A percentile compares a stretch with the other conserved stretches of the same genome.
Evolutionary conservation across 768 basidiomycete species (phyloP).

Genomic region (Roridomyces roridus): DNA sequence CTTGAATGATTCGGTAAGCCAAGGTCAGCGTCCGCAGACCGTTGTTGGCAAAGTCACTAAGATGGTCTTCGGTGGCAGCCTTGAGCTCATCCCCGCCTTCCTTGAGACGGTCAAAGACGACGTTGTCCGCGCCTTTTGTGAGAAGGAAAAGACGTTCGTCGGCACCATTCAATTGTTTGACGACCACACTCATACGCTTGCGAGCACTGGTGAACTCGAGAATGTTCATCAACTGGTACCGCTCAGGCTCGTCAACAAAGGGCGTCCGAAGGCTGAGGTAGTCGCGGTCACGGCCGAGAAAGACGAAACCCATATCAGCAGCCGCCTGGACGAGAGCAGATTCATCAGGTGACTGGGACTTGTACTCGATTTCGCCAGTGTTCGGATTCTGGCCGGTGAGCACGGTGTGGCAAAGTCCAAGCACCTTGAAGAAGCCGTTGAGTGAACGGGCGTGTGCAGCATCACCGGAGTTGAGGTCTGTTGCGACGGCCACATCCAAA

Average conservation of each 20-base stretch:
- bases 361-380: slow-evolving; percentile 87
- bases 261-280: slow-evolving; percentile 83
- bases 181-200: slow-evolving; percentile 95
- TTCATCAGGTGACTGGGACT: slow-evolving; percentile 97
- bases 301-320: slow-evolving; percentile 93
- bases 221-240: slow-evolving; percentile 91
- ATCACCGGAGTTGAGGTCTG: slow-evolving; percentile 54
- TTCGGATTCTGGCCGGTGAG: slow-evolving; percentile 75
- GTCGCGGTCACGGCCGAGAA: slow-evolving; percentile 88
- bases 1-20: slow-evolving; percentile 85
- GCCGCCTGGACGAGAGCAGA: slow-evolving; percentile 96
- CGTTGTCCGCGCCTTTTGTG: slow-evolving; percentile 95
- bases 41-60: slow-evolving; percentile 87
- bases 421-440: slow-evolving; percentile 91
- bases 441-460: slow-evolving; percentile 76
- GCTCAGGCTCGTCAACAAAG: slow-evolving; percentile 67
- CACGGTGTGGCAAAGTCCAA: slow-evolving; percentile 95
- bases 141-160: slow-evolving; percentile 76
- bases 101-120: slow-evolving; percentile 91
- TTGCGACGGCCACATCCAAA: slow-evolving; percentile 61
- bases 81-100: slow-evolving; percentile 72
- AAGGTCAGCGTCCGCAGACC: slow-evolving; percentile 93
- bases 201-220: slow-evolving; percentile 94
- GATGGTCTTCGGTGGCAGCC: slow-evolving; percentile 76
- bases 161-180: slow-evolving; percentile 73